phyloP scores from a whole-genome alignment of 2,329 filamentous ascomycete species.

The Tympanopsis confertula region DNA sequence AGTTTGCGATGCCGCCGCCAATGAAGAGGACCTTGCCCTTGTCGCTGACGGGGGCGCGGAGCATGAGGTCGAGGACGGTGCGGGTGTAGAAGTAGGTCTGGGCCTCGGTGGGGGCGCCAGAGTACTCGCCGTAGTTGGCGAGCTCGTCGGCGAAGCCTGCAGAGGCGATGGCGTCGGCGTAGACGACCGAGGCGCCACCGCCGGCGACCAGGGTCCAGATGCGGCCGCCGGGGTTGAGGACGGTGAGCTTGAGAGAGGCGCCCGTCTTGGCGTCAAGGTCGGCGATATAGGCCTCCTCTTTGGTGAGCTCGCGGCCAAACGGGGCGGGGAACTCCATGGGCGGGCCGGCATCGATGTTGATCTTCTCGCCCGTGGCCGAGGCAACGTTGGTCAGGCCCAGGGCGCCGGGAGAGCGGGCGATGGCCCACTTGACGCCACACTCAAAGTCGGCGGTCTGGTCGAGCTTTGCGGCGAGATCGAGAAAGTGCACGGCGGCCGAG shows the following conservation, averaged over 20 bases:
- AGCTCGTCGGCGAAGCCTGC: slow-evolving; percentile 90
- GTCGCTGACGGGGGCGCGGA: slow-evolving; percentile 70
- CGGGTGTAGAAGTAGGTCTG: slow-evolving; percentile 99
- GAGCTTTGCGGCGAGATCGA: slow-evolving; percentile 95
- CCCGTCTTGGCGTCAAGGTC: slow-evolving; percentile 99
- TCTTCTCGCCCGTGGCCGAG: slow-evolving; percentile 54
- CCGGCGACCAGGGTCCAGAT: slow-evolving; percentile 98
- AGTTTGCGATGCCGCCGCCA: slow-evolving; percentile 99
- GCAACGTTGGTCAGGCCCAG: slow-evolving; percentile 67
- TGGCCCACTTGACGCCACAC: slow-evolving; percentile 97
- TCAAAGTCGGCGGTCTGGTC: slow-evolving; percentile 99
- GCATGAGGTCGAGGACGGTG: slow-evolving; percentile 94
- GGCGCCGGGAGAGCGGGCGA: slow-evolving; percentile 80
- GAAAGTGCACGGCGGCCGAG: slow-evolving; percentile 90
- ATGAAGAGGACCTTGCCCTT: slow-evolving; percentile 99
- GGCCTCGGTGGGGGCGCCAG: slow-evolving; percentile 93
- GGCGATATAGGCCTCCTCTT: slow-evolving; percentile 98
- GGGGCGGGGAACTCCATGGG: slow-evolving; percentile 98
- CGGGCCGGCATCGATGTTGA: slow-evolving; percentile 90
- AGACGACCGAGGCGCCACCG: slow-evolving; percentile 98
- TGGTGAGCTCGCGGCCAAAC: slow-evolving; percentile 94
- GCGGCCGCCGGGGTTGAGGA: slow-evolving; percentile 81
- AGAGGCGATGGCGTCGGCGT: slow-evolving; percentile 95
- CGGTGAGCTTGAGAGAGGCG: slow-evolving; percentile 94
- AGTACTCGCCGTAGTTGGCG: slow-evolving; percentile 99